Base-by-base conservation (phyloP, 371 early-diverging fungal species). In the Mucor ambiguus region DNA sequence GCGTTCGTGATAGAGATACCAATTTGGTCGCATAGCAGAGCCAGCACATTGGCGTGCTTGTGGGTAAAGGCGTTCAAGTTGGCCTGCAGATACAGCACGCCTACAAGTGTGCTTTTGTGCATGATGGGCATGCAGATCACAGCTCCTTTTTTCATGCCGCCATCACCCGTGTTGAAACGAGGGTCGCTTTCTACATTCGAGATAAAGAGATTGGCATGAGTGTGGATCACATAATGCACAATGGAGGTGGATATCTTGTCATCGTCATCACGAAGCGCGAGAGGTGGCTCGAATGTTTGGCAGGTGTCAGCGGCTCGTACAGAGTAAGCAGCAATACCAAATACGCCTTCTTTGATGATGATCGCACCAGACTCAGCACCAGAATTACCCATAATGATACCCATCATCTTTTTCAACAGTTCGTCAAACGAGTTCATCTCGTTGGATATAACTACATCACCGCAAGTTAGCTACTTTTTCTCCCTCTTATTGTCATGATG, bases 1-100 rank as follows among this genome's bases (percentile, higher is more conserved):
- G 87, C 87, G 59, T 87, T 87, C 28, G 87, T 87, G 58, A 87
- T 81, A 2, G 87, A 87, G 58, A 85, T 87, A 30, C 85, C 87
- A n/a, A 87, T 75, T 58, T 85, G 85, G 56, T 87, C 84, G n/a
- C 85, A 85, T 16, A 87, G 48, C 18, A 87, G 67, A n/a, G 82
- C 76, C 54, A 87, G 74, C 0, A 87, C 87, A 29, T 83, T 73
- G 61, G 82, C 73, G 52, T 85, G 76, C 43, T 83, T 83, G 63
- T 73, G 79, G 0, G 87, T 84, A 67, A 87, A 85, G 4, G 85
- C 78, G 20, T 82, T 76, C n/a, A 81, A 66, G 1, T 80, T 84
- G 4, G 83, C 85, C 24, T 87, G 83, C 49, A 87, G 76, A 63
- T 87, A 87, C 4, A 87, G 66, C 0, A 84, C 83, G 7, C 87